These are phyloP conservation scores for Acanthamoeba sp. DNA, from an alignment of 208 protist species.

Conservation along the genomic window DNA sequence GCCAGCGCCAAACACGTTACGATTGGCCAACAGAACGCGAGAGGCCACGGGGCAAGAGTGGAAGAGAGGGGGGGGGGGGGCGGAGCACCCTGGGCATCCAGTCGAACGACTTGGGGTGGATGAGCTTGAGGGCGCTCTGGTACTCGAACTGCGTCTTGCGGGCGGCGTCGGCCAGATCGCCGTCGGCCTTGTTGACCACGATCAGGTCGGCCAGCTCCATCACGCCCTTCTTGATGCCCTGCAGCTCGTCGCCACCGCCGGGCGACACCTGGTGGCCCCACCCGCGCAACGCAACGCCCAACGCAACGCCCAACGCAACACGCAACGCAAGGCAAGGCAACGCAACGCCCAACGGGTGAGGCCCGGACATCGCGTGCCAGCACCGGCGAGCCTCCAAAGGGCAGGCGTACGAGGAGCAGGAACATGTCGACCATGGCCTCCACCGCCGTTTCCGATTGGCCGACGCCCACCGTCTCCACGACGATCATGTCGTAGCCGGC, in stretches of 20 bases:
- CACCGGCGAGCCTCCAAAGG: no score
- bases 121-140: slow-evolving; percentile 68
- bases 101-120: slow-evolving; percentile 48
- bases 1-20: neutral
- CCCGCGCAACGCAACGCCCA: neutral
- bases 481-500: slow-evolving; percentile 94
- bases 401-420: slow-evolving; percentile 93
- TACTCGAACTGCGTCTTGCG: slow-evolving; percentile 69
- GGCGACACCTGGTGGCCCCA: slow-evolving; percentile 81
- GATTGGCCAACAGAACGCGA: neutral
- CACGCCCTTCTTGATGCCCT: slow-evolving; percentile 90
- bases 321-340: no score
- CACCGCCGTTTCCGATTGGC: slow-evolving; percentile 91
- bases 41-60: no score
- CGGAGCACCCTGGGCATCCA: slow-evolving; percentile 44
- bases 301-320: no score
- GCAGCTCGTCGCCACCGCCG: slow-evolving; percentile 94
- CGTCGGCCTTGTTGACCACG: slow-evolving; percentile 96
- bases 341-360: no score
- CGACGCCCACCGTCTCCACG: slow-evolving; percentile 98
- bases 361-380: no score
- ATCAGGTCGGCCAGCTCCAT: slow-evolving; percentile 96
- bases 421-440: slow-evolving; percentile 95
- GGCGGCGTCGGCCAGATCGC: slow-evolving; percentile 80
- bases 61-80: neutral